Percentiles rank a stretch among this genome's conserved stretches.
Conservation (phyloP, 2,329 filamentous ascomycete genomes). For the Colletotrichum endophyticum region DNA sequence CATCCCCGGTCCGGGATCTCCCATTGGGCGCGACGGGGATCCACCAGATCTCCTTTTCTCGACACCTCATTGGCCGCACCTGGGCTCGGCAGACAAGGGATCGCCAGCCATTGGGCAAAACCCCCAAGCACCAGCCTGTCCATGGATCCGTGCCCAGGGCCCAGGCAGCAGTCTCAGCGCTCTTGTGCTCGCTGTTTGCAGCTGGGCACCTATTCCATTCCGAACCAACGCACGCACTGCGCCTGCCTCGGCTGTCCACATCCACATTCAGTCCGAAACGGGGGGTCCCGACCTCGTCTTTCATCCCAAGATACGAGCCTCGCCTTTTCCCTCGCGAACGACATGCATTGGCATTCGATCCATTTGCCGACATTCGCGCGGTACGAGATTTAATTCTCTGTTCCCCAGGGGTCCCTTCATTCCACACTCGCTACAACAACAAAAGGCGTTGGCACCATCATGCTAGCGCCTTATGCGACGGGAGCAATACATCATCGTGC, state of each 20-base stretch:
- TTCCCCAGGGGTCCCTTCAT: background rate
- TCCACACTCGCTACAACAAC: background rate
- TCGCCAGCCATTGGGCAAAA: background rate
- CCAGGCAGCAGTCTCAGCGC: conserved; percentile 2
- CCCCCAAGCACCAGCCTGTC: background rate
- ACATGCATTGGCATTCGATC: background rate
- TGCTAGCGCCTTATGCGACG: background rate
- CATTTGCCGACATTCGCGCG: background rate
- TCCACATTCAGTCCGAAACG: background rate
- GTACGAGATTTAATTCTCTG: background rate
- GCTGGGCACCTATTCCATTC: too few relatives aligned
- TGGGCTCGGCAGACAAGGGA: background rate
- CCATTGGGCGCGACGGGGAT: background rate
- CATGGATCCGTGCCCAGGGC: background rate
- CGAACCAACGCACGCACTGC: background rate
- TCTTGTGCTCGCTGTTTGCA: background rate
- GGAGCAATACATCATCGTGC: conserved; percentile 6
- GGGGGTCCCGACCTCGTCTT: background rate
- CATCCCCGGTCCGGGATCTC: background rate
- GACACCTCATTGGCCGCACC: background rate
- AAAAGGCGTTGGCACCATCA: background rate
- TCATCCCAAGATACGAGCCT: background rate
- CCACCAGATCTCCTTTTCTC: background rate
- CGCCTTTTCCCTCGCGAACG: background rate
- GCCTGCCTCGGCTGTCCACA: background rate